Base-by-base conservation (phyloP, 306 rosid genomes). In the Nissolia schottii region DNA sequence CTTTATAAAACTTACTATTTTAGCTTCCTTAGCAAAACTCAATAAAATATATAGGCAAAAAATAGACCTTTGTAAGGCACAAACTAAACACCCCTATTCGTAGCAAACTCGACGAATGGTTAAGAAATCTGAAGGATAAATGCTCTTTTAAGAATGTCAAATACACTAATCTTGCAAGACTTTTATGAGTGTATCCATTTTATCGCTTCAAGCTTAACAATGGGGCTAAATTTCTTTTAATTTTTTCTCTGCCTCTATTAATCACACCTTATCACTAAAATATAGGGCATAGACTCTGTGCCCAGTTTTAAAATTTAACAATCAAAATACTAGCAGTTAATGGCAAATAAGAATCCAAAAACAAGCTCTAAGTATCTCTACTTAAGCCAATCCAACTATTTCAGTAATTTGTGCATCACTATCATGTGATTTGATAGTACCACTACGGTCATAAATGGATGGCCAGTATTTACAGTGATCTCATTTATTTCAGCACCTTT, bases 141-240 rank as follows among this genome's bases (percentile, higher is more conserved):
- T 38, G 48, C 70, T 48, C 43, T 48, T 23, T 37, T n/a, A 64
- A 57, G 58, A 69, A 37, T 12, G 15, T 35, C 64, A 57, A 46
- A 54, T 43, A 27, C 23, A 11, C 34, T n/a, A 41, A 64, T 53
- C 25, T 31, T 15, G 38, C 40, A 63, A 19, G 59, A 43, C 73
- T 53, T 76, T 20, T 67, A 57, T 16, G 16, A 38, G 31, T 73
- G 14, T 31, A 51, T 53, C 22, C 45, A 43, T 25, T 78, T 70
- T 61, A 71, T 70, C 6, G 6, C 27, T 41, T 64, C 51, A 45
- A 74, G 78, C 48, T 34, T 55, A 71, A 43, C 55, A 14, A 35
- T 71, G 69, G 15, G 37, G 64, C 23, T 31, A 66, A 13, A 28
- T 19, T 5, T 64, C n/a, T 49, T 23, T 10, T 3, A 31, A 31